Conservation (phyloP, 345 rosid species). For the Raphanus raphanistrum region DNA sequence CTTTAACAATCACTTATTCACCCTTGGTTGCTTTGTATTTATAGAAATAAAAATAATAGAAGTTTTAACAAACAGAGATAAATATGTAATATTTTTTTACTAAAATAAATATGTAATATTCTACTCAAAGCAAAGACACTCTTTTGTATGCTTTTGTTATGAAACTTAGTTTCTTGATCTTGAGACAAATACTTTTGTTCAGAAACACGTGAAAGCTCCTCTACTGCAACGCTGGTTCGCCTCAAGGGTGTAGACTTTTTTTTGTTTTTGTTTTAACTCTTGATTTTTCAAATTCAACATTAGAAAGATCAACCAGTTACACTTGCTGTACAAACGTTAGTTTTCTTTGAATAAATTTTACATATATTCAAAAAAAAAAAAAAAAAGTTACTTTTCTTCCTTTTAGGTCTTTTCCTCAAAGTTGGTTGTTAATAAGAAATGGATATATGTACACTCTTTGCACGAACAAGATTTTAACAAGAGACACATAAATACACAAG, state of each 20-base stretch:
- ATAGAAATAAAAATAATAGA: not conserved
- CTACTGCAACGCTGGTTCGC: too few relatives aligned
- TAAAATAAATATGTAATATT: not conserved
- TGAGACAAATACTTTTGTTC: not conserved
- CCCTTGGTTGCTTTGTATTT: not conserved
- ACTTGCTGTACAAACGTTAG: too few relatives aligned
- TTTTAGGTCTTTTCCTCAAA: constrained; percentile 10
- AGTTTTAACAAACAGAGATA: not conserved
- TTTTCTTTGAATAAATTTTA: too few relatives aligned
- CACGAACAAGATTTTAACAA: constrained; percentile 22
- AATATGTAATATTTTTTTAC: too few relatives aligned
- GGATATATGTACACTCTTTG: constrained; percentile 3
- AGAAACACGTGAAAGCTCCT: not conserved
- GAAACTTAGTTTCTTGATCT: not conserved
- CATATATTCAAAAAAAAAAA: too few relatives aligned
- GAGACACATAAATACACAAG: constrained; percentile 33
- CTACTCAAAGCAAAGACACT: not conserved
- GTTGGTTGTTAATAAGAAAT: constrained; percentile 14
- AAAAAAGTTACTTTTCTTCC: too few relatives aligned
- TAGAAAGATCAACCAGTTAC: too few relatives aligned
- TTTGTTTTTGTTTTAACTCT: too few relatives aligned
- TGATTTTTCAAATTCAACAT: too few relatives aligned
- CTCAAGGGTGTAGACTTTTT: too few relatives aligned
- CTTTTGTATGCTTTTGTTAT: not conserved
- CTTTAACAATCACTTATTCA: not conserved